These are phyloP conservation scores for Phaeosphaeria sp. DNA, from an alignment of 2,329 filamentous ascomycete species.

Conservation along the genomic window DNA sequence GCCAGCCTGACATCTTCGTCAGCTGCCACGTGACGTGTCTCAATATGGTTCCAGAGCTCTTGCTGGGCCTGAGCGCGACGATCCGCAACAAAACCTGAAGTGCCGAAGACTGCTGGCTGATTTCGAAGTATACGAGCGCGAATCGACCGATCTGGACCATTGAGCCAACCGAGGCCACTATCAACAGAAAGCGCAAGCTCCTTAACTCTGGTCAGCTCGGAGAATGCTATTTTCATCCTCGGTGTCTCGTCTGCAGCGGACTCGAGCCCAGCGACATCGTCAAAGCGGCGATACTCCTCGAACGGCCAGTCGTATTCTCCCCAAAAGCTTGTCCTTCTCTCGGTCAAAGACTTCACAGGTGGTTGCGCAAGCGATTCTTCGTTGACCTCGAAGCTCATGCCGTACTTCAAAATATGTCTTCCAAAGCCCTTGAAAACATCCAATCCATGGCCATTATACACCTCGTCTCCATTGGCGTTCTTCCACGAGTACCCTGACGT, in stretches of 20 bases:
- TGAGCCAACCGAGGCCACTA: conserved; percentile 71
- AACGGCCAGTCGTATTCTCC: conserved; percentile 71
- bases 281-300: conserved; percentile 64
- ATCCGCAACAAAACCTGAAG: conserved; percentile 46
- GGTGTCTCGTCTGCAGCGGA: conserved; percentile 68
- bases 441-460: conserved; percentile 65
- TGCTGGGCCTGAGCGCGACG: conserved; percentile 43
- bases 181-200: conserved; percentile 73
- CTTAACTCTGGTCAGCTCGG: conserved; percentile 60
- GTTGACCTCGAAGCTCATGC: conserved; percentile 72
- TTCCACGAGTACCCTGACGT: conserved; percentile 48
- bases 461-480: conserved; percentile 51
- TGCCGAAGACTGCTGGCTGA: conserved; percentile 56
- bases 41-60: conserved; percentile 45
- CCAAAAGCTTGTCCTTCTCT: conserved; percentile 65
- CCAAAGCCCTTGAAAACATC: conserved; percentile 68
- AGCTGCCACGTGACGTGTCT: conserved; percentile 24
- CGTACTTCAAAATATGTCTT: conserved; percentile 66
- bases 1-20: conserved; percentile 35
- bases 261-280: conserved; percentile 66
- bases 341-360: conserved; percentile 63
- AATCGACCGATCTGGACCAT: conserved; percentile 64
- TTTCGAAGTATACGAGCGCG: conserved; percentile 55
- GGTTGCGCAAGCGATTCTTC: conserved; percentile 59
- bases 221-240: conserved; percentile 67